Evolutionary conservation across 306 rosid genomes (phyloP).

Genomic region (Cajanus cajan): DNA sequence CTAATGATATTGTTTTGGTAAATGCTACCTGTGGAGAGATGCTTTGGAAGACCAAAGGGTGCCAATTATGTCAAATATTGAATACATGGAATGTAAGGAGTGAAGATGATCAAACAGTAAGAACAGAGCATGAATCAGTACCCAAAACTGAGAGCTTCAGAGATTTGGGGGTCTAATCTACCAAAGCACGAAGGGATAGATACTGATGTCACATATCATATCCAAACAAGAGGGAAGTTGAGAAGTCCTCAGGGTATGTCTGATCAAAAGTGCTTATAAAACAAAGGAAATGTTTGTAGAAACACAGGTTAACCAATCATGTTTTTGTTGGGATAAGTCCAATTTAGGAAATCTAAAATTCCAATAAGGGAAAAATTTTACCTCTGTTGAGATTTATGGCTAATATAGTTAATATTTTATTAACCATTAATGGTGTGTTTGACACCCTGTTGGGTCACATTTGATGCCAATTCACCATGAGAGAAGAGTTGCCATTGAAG

Average conservation of each 20-base stretch:
- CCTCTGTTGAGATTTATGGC: neutral
- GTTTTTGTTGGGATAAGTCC: neutral
- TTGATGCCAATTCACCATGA: neutral
- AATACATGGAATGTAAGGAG: neutral
- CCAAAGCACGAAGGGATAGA: neutral
- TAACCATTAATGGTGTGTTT: neutral
- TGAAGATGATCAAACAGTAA: constrained; percentile 7
- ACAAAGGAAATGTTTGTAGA: neutral
- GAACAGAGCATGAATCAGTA: neutral
- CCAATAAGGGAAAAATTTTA: neutral
- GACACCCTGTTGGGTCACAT: neutral
- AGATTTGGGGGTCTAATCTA: neutral
- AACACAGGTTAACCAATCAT: neutral
- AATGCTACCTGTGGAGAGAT: neutral
- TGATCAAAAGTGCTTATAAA: neutral
- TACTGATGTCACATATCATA: neutral
- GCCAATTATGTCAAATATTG: neutral
- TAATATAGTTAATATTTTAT: neutral
- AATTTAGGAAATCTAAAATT: neutral
- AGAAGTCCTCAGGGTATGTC: neutral
- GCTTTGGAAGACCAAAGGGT: neutral
- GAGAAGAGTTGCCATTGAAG: neutral
- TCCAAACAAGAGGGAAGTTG: constrained; percentile 1
- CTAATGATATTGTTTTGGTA: neutral
- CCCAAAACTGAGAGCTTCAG: constrained; percentile 8